Evolutionary conservation across 345 rosid genomes (phyloP).

Genomic region (Boechera stricta): DNA sequence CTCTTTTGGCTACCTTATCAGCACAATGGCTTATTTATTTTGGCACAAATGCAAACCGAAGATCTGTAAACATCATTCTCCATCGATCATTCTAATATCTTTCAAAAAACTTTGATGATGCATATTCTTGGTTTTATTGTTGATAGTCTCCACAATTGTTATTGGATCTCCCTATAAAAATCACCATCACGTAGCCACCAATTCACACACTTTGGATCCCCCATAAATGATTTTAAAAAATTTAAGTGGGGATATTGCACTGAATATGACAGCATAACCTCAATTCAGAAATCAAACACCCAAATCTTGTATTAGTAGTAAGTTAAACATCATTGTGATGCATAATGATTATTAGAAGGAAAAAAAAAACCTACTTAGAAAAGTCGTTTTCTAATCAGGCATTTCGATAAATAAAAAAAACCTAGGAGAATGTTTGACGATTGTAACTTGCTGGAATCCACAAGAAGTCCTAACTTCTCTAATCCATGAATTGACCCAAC

Average conservation of each 20-base stretch:
- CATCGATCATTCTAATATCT: neutral
- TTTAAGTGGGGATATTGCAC: neutral
- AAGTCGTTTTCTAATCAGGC: neutral
- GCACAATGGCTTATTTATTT: neutral
- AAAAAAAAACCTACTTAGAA: neutral
- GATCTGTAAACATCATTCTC: neutral
- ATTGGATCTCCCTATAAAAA: too few species aligned
- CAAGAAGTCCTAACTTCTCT: neutral
- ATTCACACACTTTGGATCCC: neutral
- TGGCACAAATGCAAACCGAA: neutral
- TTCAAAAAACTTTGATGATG: neutral
- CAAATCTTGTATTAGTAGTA: neutral
- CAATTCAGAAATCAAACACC: neutral
- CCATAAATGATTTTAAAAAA: neutral
- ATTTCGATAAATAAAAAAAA: neutral
- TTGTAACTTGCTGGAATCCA: neutral
- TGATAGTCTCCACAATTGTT: neutral
- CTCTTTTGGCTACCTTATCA: neutral
- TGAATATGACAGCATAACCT: neutral
- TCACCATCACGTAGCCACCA: neutral
- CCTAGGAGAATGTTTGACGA: slow-evolving; percentile 10
- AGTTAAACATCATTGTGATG: neutral
- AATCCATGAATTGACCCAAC: slow-evolving; percentile 18
- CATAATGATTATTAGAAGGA: neutral
- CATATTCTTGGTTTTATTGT: neutral